Base-by-base conservation (phyloP, 2,329 filamentous ascomycete species). In the Zymoseptoria tritici region DNA sequence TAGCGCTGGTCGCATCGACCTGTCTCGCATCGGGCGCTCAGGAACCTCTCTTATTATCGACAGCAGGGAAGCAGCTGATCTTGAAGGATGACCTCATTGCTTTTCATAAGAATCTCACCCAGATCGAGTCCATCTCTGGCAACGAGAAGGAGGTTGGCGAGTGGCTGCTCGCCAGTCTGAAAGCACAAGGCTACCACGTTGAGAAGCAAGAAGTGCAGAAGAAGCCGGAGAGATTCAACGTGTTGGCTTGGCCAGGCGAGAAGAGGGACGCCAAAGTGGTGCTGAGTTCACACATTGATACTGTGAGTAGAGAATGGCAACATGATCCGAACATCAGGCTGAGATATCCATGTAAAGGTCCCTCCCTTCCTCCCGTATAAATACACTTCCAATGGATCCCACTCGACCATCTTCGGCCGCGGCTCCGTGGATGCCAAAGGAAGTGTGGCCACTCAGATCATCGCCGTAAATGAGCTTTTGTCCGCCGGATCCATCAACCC, bases 201-300 rank as follows among this genome's bases (percentile, higher is more conserved):
- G 81, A 87, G 66, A 81, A 79, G 59, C 85, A 88, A 67, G 70
- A 78, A 71, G 71, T 77, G 56, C 73, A 76, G 57, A 64, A 76
- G 49, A 61, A 71, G 29, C 67, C 67, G 8, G 71, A 74, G 31
- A 81, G 88, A 50, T 91, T 87, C 78, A 96, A 96, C 69, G 79
- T 96, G 54, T 78, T 92, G 49, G 91, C 91, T 1, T 91, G 83
- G 61, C 75, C 78, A 2, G 76, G 75, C 22, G 72, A 75, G 53
- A 73, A 75, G 16, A 78, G 80, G 46, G 76, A 80, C 9, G 82
- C 85, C 1, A 81, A 80, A 36, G 78, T 90, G 9, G 77, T 91
- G n/a, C 74, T 92, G 1, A 86, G 86, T 1, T 91, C 87, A 59
- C 91, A 96, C 72, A 93, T 96, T 68, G 92, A 97, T 68, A 85